These are phyloP conservation scores for Verticillium klebahnii DNA, from an alignment of 2,329 filamentous ascomycete genomes.

Conservation along the genomic window DNA sequence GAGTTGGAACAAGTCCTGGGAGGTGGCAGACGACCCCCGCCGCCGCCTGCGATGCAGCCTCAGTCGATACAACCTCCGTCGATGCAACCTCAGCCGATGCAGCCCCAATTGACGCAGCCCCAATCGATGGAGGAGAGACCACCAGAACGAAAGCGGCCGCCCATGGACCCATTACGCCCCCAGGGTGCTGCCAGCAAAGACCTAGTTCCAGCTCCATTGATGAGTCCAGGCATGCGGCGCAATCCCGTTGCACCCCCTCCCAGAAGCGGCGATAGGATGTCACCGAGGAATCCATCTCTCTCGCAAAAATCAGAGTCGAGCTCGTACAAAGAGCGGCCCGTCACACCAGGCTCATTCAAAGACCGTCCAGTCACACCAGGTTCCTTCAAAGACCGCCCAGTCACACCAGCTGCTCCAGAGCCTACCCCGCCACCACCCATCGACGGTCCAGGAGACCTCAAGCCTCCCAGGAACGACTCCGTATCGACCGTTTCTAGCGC, in stretches of 20 bases:
- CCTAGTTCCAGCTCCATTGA: conserved; percentile 53
- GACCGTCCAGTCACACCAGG: conserved; percentile 9
- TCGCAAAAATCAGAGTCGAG: conserved; percentile 25
- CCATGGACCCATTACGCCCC: conserved; percentile 57
- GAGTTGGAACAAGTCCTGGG: conserved; percentile 75
- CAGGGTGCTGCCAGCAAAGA: conserved; percentile 42
- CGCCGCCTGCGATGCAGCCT: background rate
- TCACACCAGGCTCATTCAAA: conserved; percentile 12
- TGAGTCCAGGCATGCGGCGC: conserved; percentile 43
- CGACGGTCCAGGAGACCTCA: background rate
- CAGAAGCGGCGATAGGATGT: conserved; percentile 45
- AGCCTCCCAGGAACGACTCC: background rate
- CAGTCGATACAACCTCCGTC: too few relatives aligned
- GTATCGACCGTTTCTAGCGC: conserved; percentile 8
- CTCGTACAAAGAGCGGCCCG: conserved; percentile 28
- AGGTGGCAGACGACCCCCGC: conserved; percentile 37
- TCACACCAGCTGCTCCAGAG: conserved; percentile 10
- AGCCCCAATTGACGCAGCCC: conserved; percentile 12
- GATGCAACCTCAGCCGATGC: too few relatives aligned
- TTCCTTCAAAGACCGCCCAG: conserved; percentile 4
- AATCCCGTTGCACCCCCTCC: conserved; percentile 44
- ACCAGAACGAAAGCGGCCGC: conserved; percentile 61
- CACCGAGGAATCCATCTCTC: conserved; percentile 38
- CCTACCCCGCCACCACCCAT: conserved; percentile 6
- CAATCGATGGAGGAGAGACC: conserved; percentile 38